Conservation (phyloP, 768 basidiomycete species). For the Auricularia auricula-judae region DNA sequence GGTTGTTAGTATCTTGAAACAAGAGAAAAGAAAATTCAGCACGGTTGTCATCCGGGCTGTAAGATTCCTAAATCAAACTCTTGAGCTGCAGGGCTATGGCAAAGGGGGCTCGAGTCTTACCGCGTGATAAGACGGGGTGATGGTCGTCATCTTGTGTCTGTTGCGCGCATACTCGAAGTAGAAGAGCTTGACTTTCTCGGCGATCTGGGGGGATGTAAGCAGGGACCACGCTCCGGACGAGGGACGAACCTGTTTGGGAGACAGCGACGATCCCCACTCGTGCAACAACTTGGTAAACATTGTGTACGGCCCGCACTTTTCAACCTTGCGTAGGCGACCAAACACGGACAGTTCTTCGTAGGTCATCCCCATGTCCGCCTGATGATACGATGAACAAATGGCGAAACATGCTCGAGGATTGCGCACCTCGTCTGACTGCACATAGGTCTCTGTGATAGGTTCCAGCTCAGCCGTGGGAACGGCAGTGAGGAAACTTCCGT, state of each 20-base stretch:
- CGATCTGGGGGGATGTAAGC: conserved; percentile 46
- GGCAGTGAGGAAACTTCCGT: conserved; percentile 73
- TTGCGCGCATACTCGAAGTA: conserved; percentile 96
- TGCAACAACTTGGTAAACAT: conserved; percentile 92
- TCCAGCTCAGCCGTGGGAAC: conserved; percentile 94
- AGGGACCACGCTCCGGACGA: background rate
- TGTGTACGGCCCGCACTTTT: conserved; percentile 96
- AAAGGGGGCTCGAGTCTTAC: conserved; percentile 33
- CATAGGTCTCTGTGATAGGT: conserved; percentile 87
- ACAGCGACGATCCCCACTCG: conserved; percentile 83
- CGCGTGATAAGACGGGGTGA: conserved; percentile 90
- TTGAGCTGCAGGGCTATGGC: background rate
- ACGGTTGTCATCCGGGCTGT: conserved; percentile 96
- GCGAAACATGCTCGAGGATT: background rate
- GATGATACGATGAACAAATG: background rate
- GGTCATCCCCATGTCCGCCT: conserved; percentile 99
- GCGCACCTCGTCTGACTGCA: conserved; percentile 87
- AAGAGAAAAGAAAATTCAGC: conserved; percentile 18
- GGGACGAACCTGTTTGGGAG: conserved; percentile 60
- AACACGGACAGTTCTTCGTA: conserved; percentile 93
- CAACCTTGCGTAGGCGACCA: conserved; percentile 86
- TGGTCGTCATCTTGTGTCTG: conserved; percentile 96
- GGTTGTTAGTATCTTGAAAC: background rate
- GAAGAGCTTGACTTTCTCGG: conserved; percentile 94
- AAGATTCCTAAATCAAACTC: conserved; percentile 57